Evolutionary conservation across 108 stramenopile genomes (phyloP), one percentile per base, ranked within the genome.

Genomic region (Nannochloropsis salina): DNA sequence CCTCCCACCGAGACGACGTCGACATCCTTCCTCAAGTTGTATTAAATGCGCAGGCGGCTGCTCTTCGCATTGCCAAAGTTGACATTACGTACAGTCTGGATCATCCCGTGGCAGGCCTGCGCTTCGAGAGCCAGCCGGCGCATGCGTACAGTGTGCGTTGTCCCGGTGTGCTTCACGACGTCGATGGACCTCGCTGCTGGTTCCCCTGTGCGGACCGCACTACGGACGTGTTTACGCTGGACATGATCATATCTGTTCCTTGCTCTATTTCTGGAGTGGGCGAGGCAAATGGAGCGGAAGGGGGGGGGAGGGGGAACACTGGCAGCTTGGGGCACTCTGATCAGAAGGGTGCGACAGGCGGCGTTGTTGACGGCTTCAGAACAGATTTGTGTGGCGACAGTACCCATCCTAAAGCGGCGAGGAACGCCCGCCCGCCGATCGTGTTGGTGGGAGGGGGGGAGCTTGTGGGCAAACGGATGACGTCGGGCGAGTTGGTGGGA

Each of bases 121-220:
- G 61, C n/a, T 74, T 74, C n/a, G 61, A 74, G 15, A 74, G 61
- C 8, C 61, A 74, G 15, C 61, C 61, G 4, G 61, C 61, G 20
- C 61, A 74, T 74, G 61, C 61, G 20, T 74, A 74, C n/a, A 74
- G 61, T n/a, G n/a, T 74, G 61, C 61, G 61, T 74, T 74, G 61
- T 74, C 61, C 61, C 61, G 3, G 61, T n/a, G 61, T 74, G 3
- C 61, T 74, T 15, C 61, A 74, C 61, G 61, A 74, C n/a, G 4
- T 74, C n/a, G 61, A 74, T 74, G 61, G 61, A n/a, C 61, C 61
- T n/a, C 61, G 61, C 15, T 74, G 61, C n/a, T 74, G 61, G 61
- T 74, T 74, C 61, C 61, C 61, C n/a, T 74, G 61, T n/a, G 61
- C 61, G 2, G 61, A 74, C 61, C 61, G 61, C 61, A 74, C 61